Conservation (phyloP, 805 yeast genomes). For the Dipodascus geniculatus region DNA sequence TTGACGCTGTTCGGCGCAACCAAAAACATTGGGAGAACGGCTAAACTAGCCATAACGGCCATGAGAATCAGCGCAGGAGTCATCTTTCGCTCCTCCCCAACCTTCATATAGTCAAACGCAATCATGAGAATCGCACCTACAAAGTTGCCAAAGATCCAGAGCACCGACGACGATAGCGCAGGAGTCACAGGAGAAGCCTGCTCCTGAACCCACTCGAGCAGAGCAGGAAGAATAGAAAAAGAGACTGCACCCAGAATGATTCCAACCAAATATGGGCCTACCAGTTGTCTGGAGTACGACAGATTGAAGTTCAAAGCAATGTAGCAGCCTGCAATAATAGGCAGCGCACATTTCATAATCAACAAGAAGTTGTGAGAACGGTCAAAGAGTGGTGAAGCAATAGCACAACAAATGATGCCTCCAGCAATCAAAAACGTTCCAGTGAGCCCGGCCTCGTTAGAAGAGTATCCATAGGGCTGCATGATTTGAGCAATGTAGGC, state of each 20-base stretch:
- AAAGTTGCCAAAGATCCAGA: conserved; percentile 24
- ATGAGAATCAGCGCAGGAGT: conserved; percentile 22
- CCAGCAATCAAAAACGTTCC: conserved; percentile 23
- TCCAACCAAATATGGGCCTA: conserved; percentile 22
- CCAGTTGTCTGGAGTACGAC: conserved; percentile 16
- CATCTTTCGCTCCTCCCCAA: conserved; percentile 19
- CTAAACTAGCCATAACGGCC: conserved; percentile 22
- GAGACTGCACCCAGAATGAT: conserved; percentile 23
- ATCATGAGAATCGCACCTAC: conserved; percentile 25
- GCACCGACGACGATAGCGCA: conserved; percentile 20
- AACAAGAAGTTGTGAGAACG: conserved; percentile 16
- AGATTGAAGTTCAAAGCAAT: conserved; percentile 23
- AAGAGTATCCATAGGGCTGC: conserved; percentile 24
- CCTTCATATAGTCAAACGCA: conserved; percentile 22
- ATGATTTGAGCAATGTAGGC: conserved; percentile 22
- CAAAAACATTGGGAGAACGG: conserved; percentile 16
- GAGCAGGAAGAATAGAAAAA: conserved; percentile 22
- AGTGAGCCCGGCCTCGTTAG: conserved; percentile 24
- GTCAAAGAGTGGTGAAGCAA: conserved; percentile 22
- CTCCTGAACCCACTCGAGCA: conserved; percentile 24
- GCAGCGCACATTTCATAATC: conserved; percentile 18
- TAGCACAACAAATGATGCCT: conserved; percentile 22
- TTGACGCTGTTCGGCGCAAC: conserved; percentile 5
- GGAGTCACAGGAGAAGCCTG: conserved; percentile 25
- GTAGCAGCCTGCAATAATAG: conserved; percentile 21